Evolutionary conservation across 805 yeast genomes (phyloP).

Genomic region (Priceomyces castillae): DNA sequence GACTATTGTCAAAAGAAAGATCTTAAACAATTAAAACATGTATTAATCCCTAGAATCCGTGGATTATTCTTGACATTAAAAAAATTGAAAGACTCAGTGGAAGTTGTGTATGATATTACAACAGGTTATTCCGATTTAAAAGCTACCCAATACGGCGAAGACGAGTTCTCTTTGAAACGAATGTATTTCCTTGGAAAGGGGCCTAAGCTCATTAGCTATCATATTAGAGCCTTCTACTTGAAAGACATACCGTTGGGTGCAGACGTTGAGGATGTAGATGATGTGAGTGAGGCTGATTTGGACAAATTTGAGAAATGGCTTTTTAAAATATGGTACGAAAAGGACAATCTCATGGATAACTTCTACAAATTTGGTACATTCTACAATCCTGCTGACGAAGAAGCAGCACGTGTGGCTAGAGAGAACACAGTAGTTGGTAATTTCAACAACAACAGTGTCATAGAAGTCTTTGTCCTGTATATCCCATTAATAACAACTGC

Average conservation of each 20-base stretch:
- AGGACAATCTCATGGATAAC: constrained; percentile 67
- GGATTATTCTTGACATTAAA: constrained; percentile 71
- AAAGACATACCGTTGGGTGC: constrained; percentile 60
- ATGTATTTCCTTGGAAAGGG: constrained; percentile 69
- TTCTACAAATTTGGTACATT: constrained; percentile 59
- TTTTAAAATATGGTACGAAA: constrained; percentile 66
- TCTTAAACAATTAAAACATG: constrained; percentile 52
- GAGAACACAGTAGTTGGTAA: constrained; percentile 21
- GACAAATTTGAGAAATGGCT: constrained; percentile 73
- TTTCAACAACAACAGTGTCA: constrained; percentile 19
- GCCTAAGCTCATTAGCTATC: constrained; percentile 64
- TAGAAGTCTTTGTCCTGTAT: constrained; percentile 15
- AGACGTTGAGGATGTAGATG: constrained; percentile 39
- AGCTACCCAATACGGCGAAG: constrained; percentile 70
- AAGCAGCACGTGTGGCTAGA: background rate
- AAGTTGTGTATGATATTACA: constrained; percentile 75
- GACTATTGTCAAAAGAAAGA: constrained; percentile 54
- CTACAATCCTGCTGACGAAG: constrained; percentile 19
- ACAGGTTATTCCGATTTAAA: constrained; percentile 75
- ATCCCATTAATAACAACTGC: constrained; percentile 8
- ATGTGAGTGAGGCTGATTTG: constrained; percentile 40
- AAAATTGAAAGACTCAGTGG: constrained; percentile 51
- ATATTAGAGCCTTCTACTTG: constrained; percentile 57
- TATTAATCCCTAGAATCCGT: constrained; percentile 77
- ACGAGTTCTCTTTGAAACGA: constrained; percentile 59